These are phyloP conservation scores for Neofusicoccum parvum DNA, from an alignment of 2,329 filamentous ascomycete genomes.

Conservation along the genomic window DNA sequence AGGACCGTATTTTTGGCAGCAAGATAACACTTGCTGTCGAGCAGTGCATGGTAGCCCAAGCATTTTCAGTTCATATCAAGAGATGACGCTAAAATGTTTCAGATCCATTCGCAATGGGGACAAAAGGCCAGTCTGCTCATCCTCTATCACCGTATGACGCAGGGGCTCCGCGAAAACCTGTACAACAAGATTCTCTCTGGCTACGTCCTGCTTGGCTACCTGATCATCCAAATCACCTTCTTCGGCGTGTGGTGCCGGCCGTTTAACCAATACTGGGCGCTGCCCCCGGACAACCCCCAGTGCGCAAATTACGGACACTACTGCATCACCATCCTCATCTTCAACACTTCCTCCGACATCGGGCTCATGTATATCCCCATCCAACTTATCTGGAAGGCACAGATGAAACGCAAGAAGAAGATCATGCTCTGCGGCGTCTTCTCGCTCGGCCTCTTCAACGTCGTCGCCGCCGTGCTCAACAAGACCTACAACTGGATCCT, in stretches of 20 bases:
- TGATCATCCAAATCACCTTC: constrained; percentile 24
- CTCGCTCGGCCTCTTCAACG: constrained; percentile 49
- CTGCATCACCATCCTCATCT: constrained; percentile 24
- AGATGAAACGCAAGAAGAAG: constrained; percentile 23
- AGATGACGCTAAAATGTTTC: too few species aligned
- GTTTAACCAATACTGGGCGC: constrained; percentile 26
- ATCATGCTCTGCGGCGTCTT: constrained; percentile 39
- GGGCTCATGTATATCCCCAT: constrained; percentile 24
- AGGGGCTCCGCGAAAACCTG: constrained; percentile 16
- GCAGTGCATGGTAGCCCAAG: constrained; percentile 26
- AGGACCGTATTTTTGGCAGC: constrained; percentile 38
- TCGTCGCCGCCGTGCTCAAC: constrained; percentile 52
- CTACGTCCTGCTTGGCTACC: constrained; percentile 23
- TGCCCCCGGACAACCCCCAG: constrained; percentile 21
- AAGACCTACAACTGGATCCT: constrained; percentile 53
- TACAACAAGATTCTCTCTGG: constrained; percentile 21
- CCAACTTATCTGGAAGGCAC: constrained; percentile 21
- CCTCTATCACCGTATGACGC: constrained; percentile 21
- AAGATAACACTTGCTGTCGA: constrained; percentile 40
- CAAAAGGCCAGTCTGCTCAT: constrained; percentile 15
- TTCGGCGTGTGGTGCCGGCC: constrained; percentile 25
- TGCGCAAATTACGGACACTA: constrained; percentile 24
- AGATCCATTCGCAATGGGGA: constrained; percentile 7
- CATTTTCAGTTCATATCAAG: too few species aligned
- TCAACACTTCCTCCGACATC: constrained; percentile 26